A percentile compares a stretch with the other conserved stretches of the same genome.
Evolutionary conservation across 345 rosid species (phyloP).

Genomic region (Clarkia xantiana): DNA sequence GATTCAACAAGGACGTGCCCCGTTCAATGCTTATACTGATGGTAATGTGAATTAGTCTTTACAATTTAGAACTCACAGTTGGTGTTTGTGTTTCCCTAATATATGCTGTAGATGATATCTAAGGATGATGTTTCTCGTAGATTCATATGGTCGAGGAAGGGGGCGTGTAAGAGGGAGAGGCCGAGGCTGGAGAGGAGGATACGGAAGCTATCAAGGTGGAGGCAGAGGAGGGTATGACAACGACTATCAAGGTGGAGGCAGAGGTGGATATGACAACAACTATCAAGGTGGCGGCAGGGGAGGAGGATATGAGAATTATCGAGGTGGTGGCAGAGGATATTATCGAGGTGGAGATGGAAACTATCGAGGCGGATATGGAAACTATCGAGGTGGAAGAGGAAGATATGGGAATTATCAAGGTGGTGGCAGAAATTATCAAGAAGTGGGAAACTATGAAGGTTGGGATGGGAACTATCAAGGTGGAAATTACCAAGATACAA

Average conservation of each 20-base stretch:
- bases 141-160: slow-evolving; percentile 32
- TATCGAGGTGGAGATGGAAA: slow-evolving; percentile 2
- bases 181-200: slow-evolving; percentile 28
- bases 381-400: slow-evolving; percentile 6
- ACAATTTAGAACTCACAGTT: too few relatives aligned
- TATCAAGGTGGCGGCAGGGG: not conserved
- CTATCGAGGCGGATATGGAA: not conserved
- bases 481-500: slow-evolving; percentile 2
- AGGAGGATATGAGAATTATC: slow-evolving; percentile 3
- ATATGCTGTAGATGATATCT: not conserved
- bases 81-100: not conserved
- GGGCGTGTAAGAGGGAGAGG: slow-evolving; percentile 45
- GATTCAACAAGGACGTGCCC: slow-evolving; percentile 31
- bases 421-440: too few relatives aligned
- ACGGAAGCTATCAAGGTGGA: slow-evolving; percentile 15
- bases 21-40: slow-evolving; percentile 45
- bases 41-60: slow-evolving; percentile 26
- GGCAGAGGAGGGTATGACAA: not conserved
- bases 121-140: slow-evolving; percentile 14
- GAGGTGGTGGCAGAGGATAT: not conserved
- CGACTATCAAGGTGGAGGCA: slow-evolving; percentile 13
- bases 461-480: slow-evolving; percentile 7
- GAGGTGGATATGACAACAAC: not conserved
- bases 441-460: slow-evolving; percentile 23
- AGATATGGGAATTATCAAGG: slow-evolving; percentile 18